phyloP scores from a whole-genome alignment of 2,329 filamentous ascomycete genomes.

The Colletotrichum brevisporum region DNA sequence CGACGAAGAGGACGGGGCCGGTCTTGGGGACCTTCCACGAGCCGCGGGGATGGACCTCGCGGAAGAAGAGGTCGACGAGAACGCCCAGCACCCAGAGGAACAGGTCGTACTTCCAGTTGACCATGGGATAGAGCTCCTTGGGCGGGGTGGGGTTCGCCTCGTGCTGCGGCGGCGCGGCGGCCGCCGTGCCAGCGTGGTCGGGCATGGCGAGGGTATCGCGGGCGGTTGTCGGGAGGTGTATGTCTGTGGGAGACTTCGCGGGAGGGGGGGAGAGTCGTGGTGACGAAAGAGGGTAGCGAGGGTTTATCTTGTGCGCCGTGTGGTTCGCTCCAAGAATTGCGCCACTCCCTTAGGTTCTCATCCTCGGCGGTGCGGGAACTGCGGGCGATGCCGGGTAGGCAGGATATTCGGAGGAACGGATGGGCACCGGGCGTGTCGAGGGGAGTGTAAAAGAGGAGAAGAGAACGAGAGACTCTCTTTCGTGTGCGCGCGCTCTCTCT shows the following conservation, averaged over 20 bases:
- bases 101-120: constrained; percentile 81
- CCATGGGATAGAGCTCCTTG: constrained; percentile 78
- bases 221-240: neutral
- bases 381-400: constrained; percentile 18
- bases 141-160: constrained; percentile 45
- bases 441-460: too few species aligned
- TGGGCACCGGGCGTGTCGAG: too few species aligned
- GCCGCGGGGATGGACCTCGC: constrained; percentile 94
- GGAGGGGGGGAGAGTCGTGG: neutral
- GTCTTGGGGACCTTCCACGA: constrained; percentile 94
- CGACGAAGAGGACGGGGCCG: constrained; percentile 94
- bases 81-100: constrained; percentile 85
- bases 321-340: constrained; percentile 29
- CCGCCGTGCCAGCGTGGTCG: constrained; percentile 37
- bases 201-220: constrained; percentile 23
- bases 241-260: neutral
- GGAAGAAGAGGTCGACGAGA: constrained; percentile 96
- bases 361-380: constrained; percentile 36
- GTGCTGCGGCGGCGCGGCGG: constrained; percentile 45
- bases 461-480: too few species aligned
- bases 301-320: constrained; percentile 12
- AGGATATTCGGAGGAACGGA: too few species aligned
- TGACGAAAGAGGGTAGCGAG: neutral
- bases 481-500: too few species aligned
- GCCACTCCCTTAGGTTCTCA: constrained; percentile 39